These are phyloP conservation scores for Scedosporium apiospermum DNA, from an alignment of 2,329 filamentous ascomycete genomes.

Conservation along the genomic window DNA sequence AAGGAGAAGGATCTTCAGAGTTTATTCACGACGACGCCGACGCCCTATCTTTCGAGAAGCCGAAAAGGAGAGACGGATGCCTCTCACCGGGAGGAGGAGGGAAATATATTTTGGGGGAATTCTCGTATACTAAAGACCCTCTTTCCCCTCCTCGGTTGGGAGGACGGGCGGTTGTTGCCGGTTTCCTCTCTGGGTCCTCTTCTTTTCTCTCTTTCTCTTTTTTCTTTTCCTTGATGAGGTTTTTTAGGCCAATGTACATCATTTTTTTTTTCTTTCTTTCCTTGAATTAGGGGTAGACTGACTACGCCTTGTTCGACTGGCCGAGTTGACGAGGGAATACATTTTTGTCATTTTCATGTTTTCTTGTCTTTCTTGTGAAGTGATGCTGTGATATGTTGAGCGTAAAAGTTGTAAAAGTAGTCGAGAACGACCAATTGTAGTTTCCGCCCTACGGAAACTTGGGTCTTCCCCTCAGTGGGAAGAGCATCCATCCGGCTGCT, in stretches of 20 bases:
- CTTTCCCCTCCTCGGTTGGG: not conserved
- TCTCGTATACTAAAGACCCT: not conserved
- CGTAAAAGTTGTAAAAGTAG: not conserved
- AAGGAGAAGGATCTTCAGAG: no score
- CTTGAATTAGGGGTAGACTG: slow-evolving; percentile 2
- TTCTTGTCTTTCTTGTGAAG: not conserved
- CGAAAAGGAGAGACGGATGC: no score
- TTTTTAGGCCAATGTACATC: not conserved
- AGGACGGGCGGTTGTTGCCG: not conserved
- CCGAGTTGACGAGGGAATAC: not conserved
- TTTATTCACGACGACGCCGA: not conserved
- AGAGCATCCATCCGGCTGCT: no score
- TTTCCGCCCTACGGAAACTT: not conserved
- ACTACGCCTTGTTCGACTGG: not conserved
- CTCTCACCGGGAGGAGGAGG: not conserved
- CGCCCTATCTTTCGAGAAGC: not conserved
- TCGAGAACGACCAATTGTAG: not conserved
- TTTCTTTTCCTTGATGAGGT: not conserved
- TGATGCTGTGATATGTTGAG: not conserved
- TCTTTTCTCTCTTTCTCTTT: not conserved
- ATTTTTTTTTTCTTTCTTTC: not conserved
- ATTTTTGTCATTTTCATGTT: not conserved
- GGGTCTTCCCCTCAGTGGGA: no score
- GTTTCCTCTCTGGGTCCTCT: not conserved
- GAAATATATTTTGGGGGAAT: not conserved